Base-by-base conservation (phyloP, 179 eudicot species). In the Actinidia chinensis region DNA sequence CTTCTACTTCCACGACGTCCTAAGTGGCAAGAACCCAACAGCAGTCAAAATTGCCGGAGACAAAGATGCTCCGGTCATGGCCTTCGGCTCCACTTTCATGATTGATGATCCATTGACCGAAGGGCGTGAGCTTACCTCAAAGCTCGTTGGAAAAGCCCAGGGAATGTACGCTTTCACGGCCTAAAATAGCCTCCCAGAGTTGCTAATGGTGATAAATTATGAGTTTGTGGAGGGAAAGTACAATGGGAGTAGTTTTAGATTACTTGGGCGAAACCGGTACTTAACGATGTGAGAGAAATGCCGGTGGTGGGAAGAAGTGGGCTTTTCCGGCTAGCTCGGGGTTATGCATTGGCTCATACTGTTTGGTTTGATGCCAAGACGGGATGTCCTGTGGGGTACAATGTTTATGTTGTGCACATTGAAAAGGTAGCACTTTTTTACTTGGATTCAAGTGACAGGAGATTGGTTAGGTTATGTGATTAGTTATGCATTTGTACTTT, bases 1-100 rank as follows among this genome's bases (percentile, higher is more conserved):
- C n/a, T 82, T 82, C 71, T 82, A 73, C 78, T 82, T 78, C 67
- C 82, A 78, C 22, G 84, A 82, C 79, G 78, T 78, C 44, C 25
- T 73, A 14, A 43, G 79, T 22, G 82, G 84, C 7, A 60, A 68
- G 40, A 22, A 75, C 60, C 76, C 84, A 20, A 36, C 82, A 0
- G 82, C 84, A 1, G 66, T 82, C 13, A 25, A 44, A 67, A 67
- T 66, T 9, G 74, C 74, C 2, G 56, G 17, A 2, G 7, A 72
- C 28, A 11, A 52, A n/a, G 61, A 61, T 23, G 0, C 40, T 15
- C 56, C 56, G 33, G 1, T 28, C 20, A 1, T 22, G 0, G 47
- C 46, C 3, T 71, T 81, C 1, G 80, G 84, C 6, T 36, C 6
- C 52, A 77, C 81, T 44, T 63, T 15, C 73, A 74, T 79, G 36